Conservation (phyloP, 345 rosid species). For the Eucalyptus shirleyi region DNA sequence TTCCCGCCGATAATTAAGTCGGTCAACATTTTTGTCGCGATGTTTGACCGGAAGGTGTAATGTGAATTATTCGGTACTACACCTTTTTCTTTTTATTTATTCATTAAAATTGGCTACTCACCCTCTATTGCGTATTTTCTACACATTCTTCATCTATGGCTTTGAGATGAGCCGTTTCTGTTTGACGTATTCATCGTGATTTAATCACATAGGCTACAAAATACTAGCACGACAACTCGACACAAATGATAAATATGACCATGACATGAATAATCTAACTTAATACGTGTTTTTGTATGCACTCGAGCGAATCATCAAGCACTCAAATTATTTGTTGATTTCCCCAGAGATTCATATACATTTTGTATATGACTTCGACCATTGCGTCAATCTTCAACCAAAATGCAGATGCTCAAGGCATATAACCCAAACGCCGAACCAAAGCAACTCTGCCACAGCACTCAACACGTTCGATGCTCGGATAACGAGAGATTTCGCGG, state of each 20-base stretch:
- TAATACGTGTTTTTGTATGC: not conserved
- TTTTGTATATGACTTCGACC: not conserved
- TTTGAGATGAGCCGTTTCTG: too few relatives aligned
- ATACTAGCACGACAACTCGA: not conserved
- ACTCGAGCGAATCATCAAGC: not conserved
- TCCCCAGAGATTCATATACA: not conserved
- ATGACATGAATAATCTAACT: not conserved
- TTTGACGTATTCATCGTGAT: not conserved
- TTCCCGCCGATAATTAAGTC: not conserved
- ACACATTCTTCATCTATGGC: too few relatives aligned
- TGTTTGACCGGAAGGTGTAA: not conserved
- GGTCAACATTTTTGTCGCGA: not conserved
- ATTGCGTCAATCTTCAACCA: not conserved
- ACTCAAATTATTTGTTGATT: not conserved
- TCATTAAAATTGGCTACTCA: not conserved
- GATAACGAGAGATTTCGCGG: not conserved
- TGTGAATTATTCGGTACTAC: not conserved
- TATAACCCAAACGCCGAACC: not conserved
- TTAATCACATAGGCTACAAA: not conserved
- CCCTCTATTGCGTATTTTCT: not conserved
- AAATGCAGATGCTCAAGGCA: not conserved
- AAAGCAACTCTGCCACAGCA: not conserved
- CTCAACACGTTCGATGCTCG: not conserved
- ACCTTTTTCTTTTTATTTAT: not conserved
- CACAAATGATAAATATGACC: not conserved